phyloP scores from a whole-genome alignment of 2,329 filamentous ascomycete genomes.

The Diplocarpon mali region DNA sequence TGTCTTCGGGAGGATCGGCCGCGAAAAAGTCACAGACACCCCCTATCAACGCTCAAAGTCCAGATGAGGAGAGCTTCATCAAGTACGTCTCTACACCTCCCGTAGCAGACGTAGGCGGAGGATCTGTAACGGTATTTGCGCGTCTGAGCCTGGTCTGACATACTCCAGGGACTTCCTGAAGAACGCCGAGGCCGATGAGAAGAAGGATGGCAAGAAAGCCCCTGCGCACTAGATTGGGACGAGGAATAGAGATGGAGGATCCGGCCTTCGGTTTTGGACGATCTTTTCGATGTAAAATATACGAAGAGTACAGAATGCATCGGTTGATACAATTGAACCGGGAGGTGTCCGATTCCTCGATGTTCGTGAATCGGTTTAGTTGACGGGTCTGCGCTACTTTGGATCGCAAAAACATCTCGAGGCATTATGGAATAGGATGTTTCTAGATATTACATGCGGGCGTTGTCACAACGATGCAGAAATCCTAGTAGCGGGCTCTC shows the following conservation, averaged over 20 bases:
- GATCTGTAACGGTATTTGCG: not conserved
- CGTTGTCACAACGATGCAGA: too few species aligned
- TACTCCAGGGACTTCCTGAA: slow-evolving; percentile 19
- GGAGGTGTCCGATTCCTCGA: not conserved
- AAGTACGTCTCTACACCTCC: slow-evolving; percentile 20
- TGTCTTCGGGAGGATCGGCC: slow-evolving; percentile 19
- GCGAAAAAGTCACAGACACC: slow-evolving; percentile 22
- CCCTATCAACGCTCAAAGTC: slow-evolving; percentile 27
- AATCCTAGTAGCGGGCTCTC: too few species aligned
- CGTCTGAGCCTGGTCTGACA: slow-evolving; percentile 5
- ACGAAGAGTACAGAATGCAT: slow-evolving; percentile 11
- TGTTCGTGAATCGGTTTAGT: not conserved
- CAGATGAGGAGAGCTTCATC: slow-evolving; percentile 28
- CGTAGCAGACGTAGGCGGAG: not conserved
- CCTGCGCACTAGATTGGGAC: slow-evolving; percentile 2
- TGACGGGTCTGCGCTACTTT: not conserved
- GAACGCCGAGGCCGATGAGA: slow-evolving; percentile 15
- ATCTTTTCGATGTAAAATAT: slow-evolving; percentile 11
- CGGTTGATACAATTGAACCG: slow-evolving; percentile 2
- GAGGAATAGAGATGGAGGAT: slow-evolving; percentile 1
- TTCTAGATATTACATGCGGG: too few species aligned
- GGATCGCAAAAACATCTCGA: too few species aligned
- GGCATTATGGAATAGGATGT: too few species aligned
- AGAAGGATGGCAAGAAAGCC: slow-evolving; percentile 11
- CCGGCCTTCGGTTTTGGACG: slow-evolving; percentile 1